phyloP scores from a whole-genome alignment of 371 early-diverging fungal species.

The Nosema muscidifuracis region DNA sequence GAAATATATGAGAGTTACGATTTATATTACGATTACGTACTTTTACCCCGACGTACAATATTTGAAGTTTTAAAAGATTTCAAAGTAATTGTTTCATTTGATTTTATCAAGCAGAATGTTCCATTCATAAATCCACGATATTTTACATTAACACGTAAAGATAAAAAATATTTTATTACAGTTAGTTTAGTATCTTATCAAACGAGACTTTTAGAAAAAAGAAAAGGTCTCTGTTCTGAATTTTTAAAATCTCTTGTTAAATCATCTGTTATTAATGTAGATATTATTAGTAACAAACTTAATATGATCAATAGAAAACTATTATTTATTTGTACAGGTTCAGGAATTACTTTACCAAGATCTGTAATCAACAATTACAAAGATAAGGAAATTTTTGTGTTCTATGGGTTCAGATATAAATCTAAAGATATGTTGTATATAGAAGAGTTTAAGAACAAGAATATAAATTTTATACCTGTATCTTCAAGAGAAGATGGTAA shows the following conservation, averaged over 20 bases:
- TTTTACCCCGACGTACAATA: slow-evolving; percentile 41
- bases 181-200: slow-evolving; percentile 37
- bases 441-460: slow-evolving; percentile 8
- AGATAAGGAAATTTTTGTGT: slow-evolving; percentile 36
- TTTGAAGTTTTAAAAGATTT: slow-evolving; percentile 49
- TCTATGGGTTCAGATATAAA: slow-evolving; percentile 58
- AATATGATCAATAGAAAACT: slow-evolving; percentile 46
- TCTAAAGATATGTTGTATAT: slow-evolving; percentile 46
- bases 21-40: slow-evolving; percentile 55
- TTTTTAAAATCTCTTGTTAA: slow-evolving; percentile 38
- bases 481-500: slow-evolving; percentile 38
- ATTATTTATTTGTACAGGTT: slow-evolving; percentile 58
- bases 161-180: slow-evolving; percentile 45
- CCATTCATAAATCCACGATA: slow-evolving; percentile 52
- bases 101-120: slow-evolving; percentile 22
- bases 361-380: slow-evolving; percentile 41
- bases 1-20: slow-evolving; percentile 57
- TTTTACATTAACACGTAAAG: slow-evolving; percentile 53
- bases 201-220: slow-evolving; percentile 9
- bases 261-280: slow-evolving; percentile 27
- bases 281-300: slow-evolving; percentile 35
- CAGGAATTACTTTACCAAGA: slow-evolving; percentile 57
- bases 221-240: slow-evolving; percentile 58
- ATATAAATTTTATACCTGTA: slow-evolving; percentile 14
- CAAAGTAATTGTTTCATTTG: slow-evolving; percentile 8